Percentiles rank a stretch among this genome's conserved stretches.
phyloP scores from a whole-genome alignment of 805 yeast genomes.

The Candida sonorensis region DNA sequence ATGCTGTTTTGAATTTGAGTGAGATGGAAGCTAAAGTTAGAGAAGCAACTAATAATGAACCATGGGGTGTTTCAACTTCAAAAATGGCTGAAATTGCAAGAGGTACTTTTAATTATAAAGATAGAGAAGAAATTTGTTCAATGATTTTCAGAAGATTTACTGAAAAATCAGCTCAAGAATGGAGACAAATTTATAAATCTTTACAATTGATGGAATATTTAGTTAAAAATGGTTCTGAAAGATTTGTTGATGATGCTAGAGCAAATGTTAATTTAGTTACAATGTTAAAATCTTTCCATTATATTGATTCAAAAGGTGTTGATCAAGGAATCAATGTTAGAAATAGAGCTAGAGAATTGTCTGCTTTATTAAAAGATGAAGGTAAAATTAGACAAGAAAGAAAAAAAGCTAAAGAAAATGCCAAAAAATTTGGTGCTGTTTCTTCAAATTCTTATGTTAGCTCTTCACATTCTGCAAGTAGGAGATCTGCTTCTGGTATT shows the following conservation, averaged over 20 bases:
- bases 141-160: constrained; percentile 85
- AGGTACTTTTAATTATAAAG: constrained; percentile 83
- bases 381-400: constrained; percentile 72
- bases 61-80: constrained; percentile 95
- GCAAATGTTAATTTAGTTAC: constrained; percentile 73
- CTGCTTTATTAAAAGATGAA: constrained; percentile 70
- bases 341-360: constrained; percentile 76
- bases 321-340: constrained; percentile 96
- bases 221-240: constrained; percentile 86
- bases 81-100: constrained; percentile 93
- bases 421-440: constrained; percentile 77
- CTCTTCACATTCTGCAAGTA: too few species aligned
- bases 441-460: constrained; percentile 40
- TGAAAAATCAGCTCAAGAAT: constrained; percentile 91
- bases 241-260: constrained; percentile 92
- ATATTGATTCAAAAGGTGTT: constrained; percentile 85
- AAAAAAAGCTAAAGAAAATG: constrained; percentile 81
- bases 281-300: constrained; percentile 90
- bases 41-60: constrained; percentile 98
- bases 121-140: constrained; percentile 70
- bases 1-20: constrained; percentile 91
- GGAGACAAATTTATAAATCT: constrained; percentile 97
- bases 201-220: constrained; percentile 87
- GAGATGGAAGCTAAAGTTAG: constrained; percentile 95
- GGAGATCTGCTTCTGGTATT: constrained; percentile 12